Evolutionary conservation across 805 yeast genomes (phyloP), one percentile per base, ranked within the genome.

Genomic region (Yarrowia phangngaensis): DNA sequence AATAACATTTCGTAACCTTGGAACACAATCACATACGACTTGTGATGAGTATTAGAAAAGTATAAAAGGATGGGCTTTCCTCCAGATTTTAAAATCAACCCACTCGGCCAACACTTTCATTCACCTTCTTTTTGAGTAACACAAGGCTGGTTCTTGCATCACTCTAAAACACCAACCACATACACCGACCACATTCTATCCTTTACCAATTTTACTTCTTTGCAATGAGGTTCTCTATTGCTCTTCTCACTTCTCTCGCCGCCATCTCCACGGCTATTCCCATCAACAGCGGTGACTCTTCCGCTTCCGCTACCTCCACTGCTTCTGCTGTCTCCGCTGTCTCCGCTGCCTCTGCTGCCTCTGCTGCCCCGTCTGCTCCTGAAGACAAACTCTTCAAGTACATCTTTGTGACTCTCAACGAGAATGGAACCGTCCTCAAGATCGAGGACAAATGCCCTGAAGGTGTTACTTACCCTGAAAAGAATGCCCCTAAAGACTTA

Each of bases 391-490:
- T 38, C 26, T 70, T 68, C 62, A 69, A 68, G 43, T 75, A 78
- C 56, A 65, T 69, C 52, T 72, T 77, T 35, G 63, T 70, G 34
- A 62, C 67, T 30, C 70, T 68, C 34, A 69, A 68, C 57, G 66
- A 60, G 54, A 52, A 62, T 47, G 72, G 72, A 27, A 54, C 63
- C 55, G 59, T 63, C 45, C 53, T 68, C 55, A 51, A 57, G 31
- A 53, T 55, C 54, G 27, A n/a, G n/a, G n/a, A n/a, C n/a, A n/a
- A 31, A 17, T 31, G 32, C 6, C 32, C 27, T 6, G 45, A 38
- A 32, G 17, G 13, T 17, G 24, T 32, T 8, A 32, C 45, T 11
- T 17, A n/a, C n/a, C n/a, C n/a, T n/a, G n/a, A n/a, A n/a, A n/a
- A n/a, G n/a, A n/a, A n/a, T n/a, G n/a, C n/a, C n/a, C n/a, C n/a